phyloP scores from a whole-genome alignment of 2,329 filamentous ascomycete species.

The Sclerotinia nivalis region DNA sequence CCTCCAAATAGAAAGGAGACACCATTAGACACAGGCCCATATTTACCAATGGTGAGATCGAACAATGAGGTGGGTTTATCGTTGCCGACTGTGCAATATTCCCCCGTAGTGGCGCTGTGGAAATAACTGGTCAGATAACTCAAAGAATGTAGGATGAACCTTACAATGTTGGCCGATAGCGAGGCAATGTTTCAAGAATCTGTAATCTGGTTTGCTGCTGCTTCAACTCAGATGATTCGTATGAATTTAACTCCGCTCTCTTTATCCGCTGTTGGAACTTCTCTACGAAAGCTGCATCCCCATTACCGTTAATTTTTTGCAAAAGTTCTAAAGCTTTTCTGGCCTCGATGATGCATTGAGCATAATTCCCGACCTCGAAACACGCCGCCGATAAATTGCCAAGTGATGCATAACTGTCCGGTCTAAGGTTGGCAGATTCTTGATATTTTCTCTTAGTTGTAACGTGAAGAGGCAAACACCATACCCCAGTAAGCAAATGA shows the following conservation, averaged over 20 bases:
- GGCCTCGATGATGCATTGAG: constrained; percentile 6
- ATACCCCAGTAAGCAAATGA: background rate
- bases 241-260: constrained; percentile 7
- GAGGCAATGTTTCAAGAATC: background rate
- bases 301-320: background rate
- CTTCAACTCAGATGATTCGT: background rate
- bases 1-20: constrained; percentile 27
- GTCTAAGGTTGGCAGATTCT: constrained; percentile 1
- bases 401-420: constrained; percentile 39
- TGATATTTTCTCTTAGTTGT: constrained; percentile 6
- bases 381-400: constrained; percentile 26
- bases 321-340: constrained; percentile 19
- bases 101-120: background rate
- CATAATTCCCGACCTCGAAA: constrained; percentile 23
- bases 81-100: constrained; percentile 21
- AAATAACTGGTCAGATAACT: background rate
- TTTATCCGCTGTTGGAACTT: constrained; percentile 21
- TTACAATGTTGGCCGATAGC: constrained; percentile 1
- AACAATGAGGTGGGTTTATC: constrained; percentile 12
- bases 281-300: background rate
- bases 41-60: background rate
- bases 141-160: background rate
- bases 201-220: background rate
- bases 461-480: background rate
- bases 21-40: background rate